Base-by-base conservation (phyloP, 1,139 yeast species). In the Candida tunisiensis region DNA sequence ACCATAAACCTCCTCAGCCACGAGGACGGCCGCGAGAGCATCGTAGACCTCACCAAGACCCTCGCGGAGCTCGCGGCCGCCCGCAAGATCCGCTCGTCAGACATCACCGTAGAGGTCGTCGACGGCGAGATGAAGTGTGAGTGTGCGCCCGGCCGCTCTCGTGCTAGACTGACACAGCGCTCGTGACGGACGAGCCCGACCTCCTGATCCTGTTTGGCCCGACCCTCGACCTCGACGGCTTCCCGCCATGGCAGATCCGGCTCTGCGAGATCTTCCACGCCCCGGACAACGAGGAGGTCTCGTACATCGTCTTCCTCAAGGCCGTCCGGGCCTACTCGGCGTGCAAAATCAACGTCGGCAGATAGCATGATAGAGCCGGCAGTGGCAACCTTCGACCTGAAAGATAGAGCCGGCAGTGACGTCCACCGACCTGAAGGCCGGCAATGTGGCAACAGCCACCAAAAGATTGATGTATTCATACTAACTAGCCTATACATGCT, bases 191-290 rank as follows among this genome's bases (percentile, higher is more conserved):
- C 8, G 98, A 91, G 48, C 98, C 98, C 0, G 98, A 91, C 47
- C 59, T 88, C 37, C 59, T 88, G 29, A 60, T 91, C 23, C 57
- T 79, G 31, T 88, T 88, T 51, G 82, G 83, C n/a, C 93, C 95
- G 7, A 60, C 60, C 11, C 60, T 88, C 37, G 92, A 83, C 47
- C 62, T 91, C 29, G 93, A 83, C 49, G 95, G 93, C 18, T 91
- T 74, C 49, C 96, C 98, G 12, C 99, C 99, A 15, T 88, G 98
- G 98, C 96, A 88, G 45, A 69, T 83, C 23, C 64, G 98, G 35
- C 65, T 91, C 31, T 67, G 85, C 7, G 99, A 88, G 45, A 70
- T 88, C 41, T 85, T 75, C 53, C 79, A 92, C 79, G 88, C 80
- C 43, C 75, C 79, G 6, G 93, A 80, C 45, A 83, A 83, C 49